Percentiles rank a stretch among this genome's conserved stretches.
phyloP scores from a whole-genome alignment of 768 basidiomycete species.

The Royoungia palumana region DNA sequence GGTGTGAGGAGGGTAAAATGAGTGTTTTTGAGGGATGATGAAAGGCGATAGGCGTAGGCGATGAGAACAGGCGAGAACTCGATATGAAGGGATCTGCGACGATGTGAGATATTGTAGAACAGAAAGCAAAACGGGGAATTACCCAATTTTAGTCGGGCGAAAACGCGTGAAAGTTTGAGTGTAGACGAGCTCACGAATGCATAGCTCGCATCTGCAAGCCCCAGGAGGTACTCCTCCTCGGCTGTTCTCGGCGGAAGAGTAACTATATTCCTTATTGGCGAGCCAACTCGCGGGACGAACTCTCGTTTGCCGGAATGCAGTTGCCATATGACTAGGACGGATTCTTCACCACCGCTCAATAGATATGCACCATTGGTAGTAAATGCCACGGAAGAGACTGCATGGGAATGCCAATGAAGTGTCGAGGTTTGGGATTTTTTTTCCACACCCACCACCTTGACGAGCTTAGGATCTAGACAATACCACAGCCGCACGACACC shows the following conservation, averaged over 20 bases:
- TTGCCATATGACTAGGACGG: constrained; percentile 97
- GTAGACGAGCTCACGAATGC: constrained; percentile 69
- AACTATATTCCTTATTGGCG: constrained; percentile 72
- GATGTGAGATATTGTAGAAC: neutral
- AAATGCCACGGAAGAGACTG: constrained; percentile 83
- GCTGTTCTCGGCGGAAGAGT: constrained; percentile 46
- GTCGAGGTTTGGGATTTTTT: constrained; percentile 81
- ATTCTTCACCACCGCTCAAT: constrained; percentile 91
- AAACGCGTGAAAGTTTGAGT: constrained; percentile 68
- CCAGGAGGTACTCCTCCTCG: constrained; percentile 86
- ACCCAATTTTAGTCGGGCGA: constrained; percentile 79
- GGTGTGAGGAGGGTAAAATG: constrained; percentile 89
- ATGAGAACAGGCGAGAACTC: constrained; percentile 35
- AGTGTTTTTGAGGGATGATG: constrained; percentile 73
- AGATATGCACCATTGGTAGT: constrained; percentile 90
- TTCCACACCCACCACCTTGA: constrained; percentile 59
- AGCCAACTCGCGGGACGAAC: constrained; percentile 89
- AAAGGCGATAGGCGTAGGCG: constrained; percentile 63
- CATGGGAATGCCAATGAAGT: constrained; percentile 96
- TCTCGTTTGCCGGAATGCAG: constrained; percentile 84
- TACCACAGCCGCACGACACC: constrained; percentile 92
- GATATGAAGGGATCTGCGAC: constrained; percentile 35
- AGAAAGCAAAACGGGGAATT: constrained; percentile 20
- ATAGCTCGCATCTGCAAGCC: constrained; percentile 78
- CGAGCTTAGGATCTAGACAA: constrained; percentile 65